Base-by-base conservation (phyloP, 768 basidiomycete genomes). In the Zangia roseola region DNA sequence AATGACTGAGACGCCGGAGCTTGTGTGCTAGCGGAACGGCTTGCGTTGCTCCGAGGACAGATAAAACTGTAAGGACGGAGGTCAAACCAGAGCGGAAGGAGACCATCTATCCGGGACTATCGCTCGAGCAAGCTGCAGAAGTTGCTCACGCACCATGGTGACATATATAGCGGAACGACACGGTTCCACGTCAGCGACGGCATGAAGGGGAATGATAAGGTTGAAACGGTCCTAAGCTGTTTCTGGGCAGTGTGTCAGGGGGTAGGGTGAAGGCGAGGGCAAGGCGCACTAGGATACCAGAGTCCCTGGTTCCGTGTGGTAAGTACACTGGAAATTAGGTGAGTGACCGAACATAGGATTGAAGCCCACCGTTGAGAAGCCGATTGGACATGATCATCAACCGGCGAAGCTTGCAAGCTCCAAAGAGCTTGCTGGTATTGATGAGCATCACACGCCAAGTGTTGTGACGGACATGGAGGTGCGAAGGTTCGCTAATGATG, bases 11-110 rank as follows among this genome's bases (percentile, higher is more conserved):
- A 14, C 19, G 21, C 13, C 33, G 42, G 41, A 67, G 55, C 33
- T 49, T 64, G 31, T 67, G 39, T 10, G 45, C 46, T 6, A 65
- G 45, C 12, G 65, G 62, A 44, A 53, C 10, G 16, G 52, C 60
- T 36, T 48, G 40, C 5, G 40, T 34, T 23, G 19, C 49, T 49
- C 48, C 53, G 10, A 67, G 24, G 20, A 49, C 23, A 24, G 52
- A 51, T 5, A 64, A 49, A 25, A 43, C 20, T 4, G 48, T 26
- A 1, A 51, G 25, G 17, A 23, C 44, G 4, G 41, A 46, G 16
- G 26, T 31, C 13, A 59, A 3, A 33, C 23, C 10, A 33, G 47
- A 46, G 45, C 25, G 41, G 13, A 64, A 21, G 39, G 49, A 56
- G 17, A 64, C 40, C 62, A 67, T 61, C 6, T 45, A 19, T 5